Evolutionary conservation across 352 stramenopile genomes (phyloP).

Genomic region (Pythium monospermum): DNA sequence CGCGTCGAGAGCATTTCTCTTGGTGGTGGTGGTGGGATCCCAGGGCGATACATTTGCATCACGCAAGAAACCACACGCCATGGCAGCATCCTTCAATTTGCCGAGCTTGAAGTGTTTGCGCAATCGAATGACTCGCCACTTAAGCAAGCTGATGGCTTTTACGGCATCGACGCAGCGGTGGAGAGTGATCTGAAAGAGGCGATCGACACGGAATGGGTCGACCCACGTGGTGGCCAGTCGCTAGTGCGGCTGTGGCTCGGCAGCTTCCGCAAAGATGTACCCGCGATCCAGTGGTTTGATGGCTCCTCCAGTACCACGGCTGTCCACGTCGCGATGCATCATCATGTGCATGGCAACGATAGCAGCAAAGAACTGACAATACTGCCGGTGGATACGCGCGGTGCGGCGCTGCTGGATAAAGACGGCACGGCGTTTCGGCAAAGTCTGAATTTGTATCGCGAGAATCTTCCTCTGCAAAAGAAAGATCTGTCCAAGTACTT

Average conservation of each 20-base stretch:
- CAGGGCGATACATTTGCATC: slow-evolving; percentile 53
- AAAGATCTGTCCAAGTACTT: slow-evolving; percentile 37
- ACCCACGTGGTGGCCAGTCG: slow-evolving; percentile 25
- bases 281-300: slow-evolving; percentile 48
- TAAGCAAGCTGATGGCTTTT: slow-evolving; percentile 49
- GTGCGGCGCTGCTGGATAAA: slow-evolving; percentile 44
- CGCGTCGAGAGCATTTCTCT: slow-evolving; percentile 23
- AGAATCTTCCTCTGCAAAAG: no score
- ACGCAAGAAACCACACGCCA: slow-evolving; percentile 35
- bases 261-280: slow-evolving; percentile 47
- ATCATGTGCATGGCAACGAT: background rate
- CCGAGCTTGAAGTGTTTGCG: slow-evolving; percentile 54
- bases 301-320: background rate
- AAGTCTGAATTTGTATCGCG: no score
- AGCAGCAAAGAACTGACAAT: background rate
- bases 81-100: slow-evolving; percentile 59
- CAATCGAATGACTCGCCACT: background rate
- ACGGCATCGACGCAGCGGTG: slow-evolving; percentile 32
- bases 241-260: slow-evolving; percentile 65
- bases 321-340: slow-evolving; percentile 6
- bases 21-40: slow-evolving; percentile 4
- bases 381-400: slow-evolving; percentile 20
- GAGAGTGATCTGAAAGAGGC: slow-evolving; percentile 39
- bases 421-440: slow-evolving; percentile 34
- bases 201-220: slow-evolving; percentile 62